Base-by-base conservation (phyloP, 23 red algal genomes). In the Agarophyton chilense region DNA sequence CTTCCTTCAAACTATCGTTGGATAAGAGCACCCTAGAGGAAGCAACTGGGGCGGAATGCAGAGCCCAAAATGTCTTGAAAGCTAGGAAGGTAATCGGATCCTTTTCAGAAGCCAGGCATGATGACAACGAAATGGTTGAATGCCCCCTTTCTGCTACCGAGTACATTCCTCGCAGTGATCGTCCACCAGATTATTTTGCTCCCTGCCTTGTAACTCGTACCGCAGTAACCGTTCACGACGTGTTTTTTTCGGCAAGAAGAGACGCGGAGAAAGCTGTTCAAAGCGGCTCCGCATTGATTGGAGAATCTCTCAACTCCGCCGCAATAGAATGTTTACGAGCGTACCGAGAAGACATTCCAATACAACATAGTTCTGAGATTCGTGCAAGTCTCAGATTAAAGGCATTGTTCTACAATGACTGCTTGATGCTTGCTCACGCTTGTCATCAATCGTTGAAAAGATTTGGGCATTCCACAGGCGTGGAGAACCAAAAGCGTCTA, bases 361-460 rank as follows among this genome's bases (percentile, higher is more conserved):
- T 94, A 7, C 91, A 94, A 43, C 76, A 94, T 54, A 79, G 70
- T 34, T 81, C 83, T 55, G 91, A 94, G 18, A 35, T 94, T 29
- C 67, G 91, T 4, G 81, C 79, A 29, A 86, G 91, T 72, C 36
- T 94, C 14, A 54, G 91, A 34, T 53, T 94, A 55, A 86, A 85
- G 82, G 91, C 91, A 19, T 40, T 94, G 25, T 81, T 87, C 51
- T 81, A 87, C 57, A 86, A 79, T 46, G 91, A 94, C 52, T 94
- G 91, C 44, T 33, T 66, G 7, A 86, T 94, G 81, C 78, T 94
- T 70, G 42, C 57, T 54, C 81, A 85, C 55, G 67, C 91, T 18
- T 65, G 60, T 14, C 68, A 71, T 34, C 40, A 35, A 72, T 84
- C 81, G 11, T 39, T 44, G 25, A 44, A 74, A 0, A 62, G 56